phyloP scores from a whole-genome alignment of 768 basidiomycete species.

The Neoboletus subvelutipes region DNA sequence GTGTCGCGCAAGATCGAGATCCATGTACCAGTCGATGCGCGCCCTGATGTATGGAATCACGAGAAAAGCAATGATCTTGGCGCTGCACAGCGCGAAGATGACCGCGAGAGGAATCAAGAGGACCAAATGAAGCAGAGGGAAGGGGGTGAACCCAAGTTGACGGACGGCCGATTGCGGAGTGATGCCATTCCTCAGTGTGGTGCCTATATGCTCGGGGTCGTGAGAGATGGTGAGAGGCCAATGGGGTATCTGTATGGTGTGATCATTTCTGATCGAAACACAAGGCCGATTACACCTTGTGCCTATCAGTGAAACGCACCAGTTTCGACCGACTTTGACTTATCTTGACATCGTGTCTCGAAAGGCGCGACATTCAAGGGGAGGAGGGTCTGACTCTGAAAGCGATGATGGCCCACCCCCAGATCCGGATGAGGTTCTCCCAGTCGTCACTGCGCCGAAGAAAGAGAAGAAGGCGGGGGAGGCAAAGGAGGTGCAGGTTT shows the following conservation, averaged over 20 bases:
- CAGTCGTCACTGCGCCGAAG: slow-evolving; percentile 39
- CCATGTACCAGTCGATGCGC: slow-evolving; percentile 78
- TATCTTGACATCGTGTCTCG: slow-evolving; percentile 74
- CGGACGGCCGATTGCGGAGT: slow-evolving; percentile 69
- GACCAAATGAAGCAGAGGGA: slow-evolving; percentile 43
- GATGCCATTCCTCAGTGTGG: slow-evolving; percentile 68
- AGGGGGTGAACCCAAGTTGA: slow-evolving; percentile 61
- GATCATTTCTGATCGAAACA: slow-evolving; percentile 9
- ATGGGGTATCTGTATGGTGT: neutral
- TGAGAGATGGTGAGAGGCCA: slow-evolving; percentile 60
- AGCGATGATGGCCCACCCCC: slow-evolving; percentile 78
- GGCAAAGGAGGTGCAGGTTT: slow-evolving; percentile 74
- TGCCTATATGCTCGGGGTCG: slow-evolving; percentile 71
- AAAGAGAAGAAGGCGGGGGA: slow-evolving; percentile 69
- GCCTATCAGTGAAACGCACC: slow-evolving; percentile 75
- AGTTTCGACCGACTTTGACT: slow-evolving; percentile 78
- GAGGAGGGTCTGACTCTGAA: slow-evolving; percentile 60
- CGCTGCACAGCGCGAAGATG: slow-evolving; percentile 65
- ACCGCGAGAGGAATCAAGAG: slow-evolving; percentile 75
- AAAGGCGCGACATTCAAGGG: slow-evolving; percentile 52
- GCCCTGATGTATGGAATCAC: slow-evolving; percentile 78
- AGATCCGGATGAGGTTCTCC: slow-evolving; percentile 70
- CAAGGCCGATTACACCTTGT: slow-evolving; percentile 75
- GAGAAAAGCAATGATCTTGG: slow-evolving; percentile 69
- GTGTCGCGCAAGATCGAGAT: slow-evolving; percentile 64